Evolutionary conservation across 2,329 filamentous ascomycete genomes (phyloP).

Genomic region (Phoma sp.): DNA sequence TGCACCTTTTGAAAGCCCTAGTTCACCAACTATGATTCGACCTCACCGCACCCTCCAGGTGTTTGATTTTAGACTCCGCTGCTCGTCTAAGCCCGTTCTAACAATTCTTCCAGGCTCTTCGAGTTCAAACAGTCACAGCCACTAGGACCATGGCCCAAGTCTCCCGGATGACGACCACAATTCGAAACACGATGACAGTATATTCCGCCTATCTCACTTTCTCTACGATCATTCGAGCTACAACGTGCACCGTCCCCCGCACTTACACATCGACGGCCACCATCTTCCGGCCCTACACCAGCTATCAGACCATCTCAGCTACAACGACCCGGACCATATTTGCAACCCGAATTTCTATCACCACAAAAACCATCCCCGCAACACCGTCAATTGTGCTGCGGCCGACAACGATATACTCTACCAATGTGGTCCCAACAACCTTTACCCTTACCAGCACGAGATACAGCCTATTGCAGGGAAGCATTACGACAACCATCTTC

Average conservation of each 20-base stretch:
- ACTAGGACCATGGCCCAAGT: background rate
- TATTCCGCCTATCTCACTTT: background rate
- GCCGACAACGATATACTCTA: conserved; percentile 11
- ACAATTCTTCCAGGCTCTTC: background rate
- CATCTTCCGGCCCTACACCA: background rate
- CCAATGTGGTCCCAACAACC: background rate
- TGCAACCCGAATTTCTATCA: background rate
- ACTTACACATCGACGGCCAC: background rate
- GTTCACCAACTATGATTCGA: no score
- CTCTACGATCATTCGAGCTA: background rate
- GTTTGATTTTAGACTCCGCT: no score
- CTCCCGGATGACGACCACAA: background rate
- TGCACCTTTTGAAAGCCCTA: no score
- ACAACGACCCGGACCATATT: conserved; percentile 2
- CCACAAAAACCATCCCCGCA: background rate
- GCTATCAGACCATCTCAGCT: background rate
- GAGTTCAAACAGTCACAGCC: background rate
- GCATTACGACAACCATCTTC: background rate
- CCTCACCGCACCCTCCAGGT: no score
- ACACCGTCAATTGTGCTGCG: conserved; percentile 6
- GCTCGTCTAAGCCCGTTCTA: no score
- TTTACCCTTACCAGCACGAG: background rate
- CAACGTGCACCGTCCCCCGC: background rate
- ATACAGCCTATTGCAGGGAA: background rate
- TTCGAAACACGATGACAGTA: background rate